Base-by-base conservation (phyloP, 108 stramenopile species). In the Phaeodactylum tricornutum region DNA sequence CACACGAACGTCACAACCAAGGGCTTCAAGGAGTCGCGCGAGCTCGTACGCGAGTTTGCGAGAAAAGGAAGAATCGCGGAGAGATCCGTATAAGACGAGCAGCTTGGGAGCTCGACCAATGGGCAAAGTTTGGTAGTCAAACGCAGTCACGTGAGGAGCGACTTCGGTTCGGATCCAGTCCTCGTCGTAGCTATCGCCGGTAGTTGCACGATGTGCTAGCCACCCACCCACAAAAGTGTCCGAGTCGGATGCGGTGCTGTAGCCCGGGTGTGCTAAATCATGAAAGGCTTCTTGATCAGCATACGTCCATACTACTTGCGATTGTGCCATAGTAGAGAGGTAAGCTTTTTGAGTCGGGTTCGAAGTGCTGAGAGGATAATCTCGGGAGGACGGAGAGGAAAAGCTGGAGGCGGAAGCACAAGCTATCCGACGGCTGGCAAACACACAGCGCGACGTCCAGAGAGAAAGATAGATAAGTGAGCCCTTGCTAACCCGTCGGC, bases 1-100 rank as follows among this genome's bases (percentile, higher is more conserved):
- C 7, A 61, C 55, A 43, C 77, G 61, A 11, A 79, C 69, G 41
- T 79, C 77, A 44, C 77, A 79, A 8, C 72, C 77, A 31, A 79
- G 43, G 2, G 55, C 42, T 16, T 79, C 72, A 23, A 74, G 48
- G 9, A 74, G 42, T 15, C 77, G 77, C 9, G 69, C 77, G 58
- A 67, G 70, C 37, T 77, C 76, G 43, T 53, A 66, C 9, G 64
- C 72, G 3, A 52, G 35, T 43, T 67, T 67, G 11, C 62, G 57
- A 36, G 57, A 59, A 35, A 66, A 79, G 1, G 69, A 71, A 6
- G 59, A 55, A 15, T 55, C 55, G 7, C 78, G 62, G 23, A 79
- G 57, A 19, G 68, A 70, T 46, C 78, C 78, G 47, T 73, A 69
- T 3, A 79, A 48, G 12, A 79, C 65, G 4, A 74, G 57, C 26